Evolutionary conservation across 441 rosid genomes (phyloP).

Genomic region (Gossypium davidsonii): DNA sequence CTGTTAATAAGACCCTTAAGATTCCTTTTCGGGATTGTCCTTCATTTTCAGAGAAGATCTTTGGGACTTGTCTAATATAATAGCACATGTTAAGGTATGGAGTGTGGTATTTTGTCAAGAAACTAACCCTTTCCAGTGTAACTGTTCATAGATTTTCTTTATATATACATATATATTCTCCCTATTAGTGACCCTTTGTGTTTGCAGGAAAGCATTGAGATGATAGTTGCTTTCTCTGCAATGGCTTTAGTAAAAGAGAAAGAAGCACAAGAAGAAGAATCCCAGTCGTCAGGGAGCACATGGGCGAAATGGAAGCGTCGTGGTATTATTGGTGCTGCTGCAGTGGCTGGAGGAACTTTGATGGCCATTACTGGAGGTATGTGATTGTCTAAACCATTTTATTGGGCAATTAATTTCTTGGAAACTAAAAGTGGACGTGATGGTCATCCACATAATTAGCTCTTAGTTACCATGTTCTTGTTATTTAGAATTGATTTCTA

Average conservation of each 20-base stretch:
- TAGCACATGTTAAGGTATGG: background rate
- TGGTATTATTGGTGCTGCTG: constrained; percentile 93
- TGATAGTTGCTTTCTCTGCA: constrained; percentile 71
- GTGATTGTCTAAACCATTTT: constrained; percentile 5
- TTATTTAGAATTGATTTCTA: no score
- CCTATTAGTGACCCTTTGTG: constrained; percentile 2
- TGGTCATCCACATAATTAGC: no score
- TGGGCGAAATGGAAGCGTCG: constrained; percentile 92
- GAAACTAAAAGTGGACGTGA: no score
- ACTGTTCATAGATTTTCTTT: background rate
- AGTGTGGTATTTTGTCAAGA: background rate
- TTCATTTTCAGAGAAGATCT: background rate
- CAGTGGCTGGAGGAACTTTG: constrained; percentile 86
- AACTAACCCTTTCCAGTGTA: background rate
- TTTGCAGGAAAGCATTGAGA: constrained; percentile 81
- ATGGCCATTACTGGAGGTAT: constrained; percentile 97
- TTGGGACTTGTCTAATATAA: background rate
- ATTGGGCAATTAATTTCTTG: background rate
- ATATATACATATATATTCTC: background rate
- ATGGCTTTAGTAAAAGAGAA: constrained; percentile 59
- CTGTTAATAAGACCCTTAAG: background rate
- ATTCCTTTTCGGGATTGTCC: background rate
- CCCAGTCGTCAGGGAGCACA: constrained; percentile 29
- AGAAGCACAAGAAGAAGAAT: constrained; percentile 46
- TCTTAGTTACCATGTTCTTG: no score